Evolutionary conservation across 2,329 filamentous ascomycete species (phyloP).

Genomic region (Microcyclospora tardicrescens): DNA sequence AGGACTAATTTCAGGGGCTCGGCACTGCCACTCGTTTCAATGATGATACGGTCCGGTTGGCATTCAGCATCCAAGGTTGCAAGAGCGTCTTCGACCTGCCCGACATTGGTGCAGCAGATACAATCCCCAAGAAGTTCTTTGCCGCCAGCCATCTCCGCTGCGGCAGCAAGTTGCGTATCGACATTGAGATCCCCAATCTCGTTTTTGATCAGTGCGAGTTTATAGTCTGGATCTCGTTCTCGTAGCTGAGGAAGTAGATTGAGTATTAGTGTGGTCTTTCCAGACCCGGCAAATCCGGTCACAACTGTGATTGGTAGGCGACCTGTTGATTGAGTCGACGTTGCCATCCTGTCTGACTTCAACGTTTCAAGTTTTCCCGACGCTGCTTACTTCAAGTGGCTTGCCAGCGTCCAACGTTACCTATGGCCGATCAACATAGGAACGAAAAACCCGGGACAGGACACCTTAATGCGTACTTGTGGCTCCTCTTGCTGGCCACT

Average conservation of each 20-base stretch:
- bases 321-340: no score
- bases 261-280: conserved; percentile 91
- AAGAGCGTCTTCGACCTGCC: conserved; percentile 72
- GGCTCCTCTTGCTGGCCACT: no score
- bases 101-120: conserved; percentile 97
- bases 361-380: no score
- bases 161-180: conserved; percentile 80
- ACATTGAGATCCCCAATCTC: conserved; percentile 93
- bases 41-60: conserved; percentile 69
- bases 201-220: conserved; percentile 90
- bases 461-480: no score
- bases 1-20: conserved; percentile 75
- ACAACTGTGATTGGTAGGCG: conserved; percentile 80
- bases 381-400: no score
- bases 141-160: conserved; percentile 72
- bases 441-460: no score
- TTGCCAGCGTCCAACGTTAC: no score
- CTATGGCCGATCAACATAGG: no score
- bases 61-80: conserved; percentile 52
- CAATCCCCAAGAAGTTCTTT: conserved; percentile 91
- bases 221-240: conserved; percentile 75
- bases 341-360: no score
- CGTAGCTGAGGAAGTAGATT: conserved; percentile 86
- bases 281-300: conserved; percentile 89
- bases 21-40: conserved; percentile 83